Base-by-base conservation (phyloP, 345 rosid genomes). In the Syzygium jambos region DNA sequence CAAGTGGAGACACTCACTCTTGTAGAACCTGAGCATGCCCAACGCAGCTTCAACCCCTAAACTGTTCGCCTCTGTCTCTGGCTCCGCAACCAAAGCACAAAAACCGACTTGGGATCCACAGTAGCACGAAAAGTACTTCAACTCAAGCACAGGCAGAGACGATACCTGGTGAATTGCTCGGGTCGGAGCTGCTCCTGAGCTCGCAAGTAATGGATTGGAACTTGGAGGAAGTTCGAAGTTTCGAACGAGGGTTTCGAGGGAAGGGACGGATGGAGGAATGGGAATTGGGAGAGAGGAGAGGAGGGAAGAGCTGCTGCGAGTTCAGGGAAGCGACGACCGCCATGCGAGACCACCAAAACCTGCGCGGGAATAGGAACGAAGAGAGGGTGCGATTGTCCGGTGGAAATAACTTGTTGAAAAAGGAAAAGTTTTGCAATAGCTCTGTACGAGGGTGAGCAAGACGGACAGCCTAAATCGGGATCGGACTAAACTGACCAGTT, bases 41-140 rank as follows among this genome's bases (percentile, higher is more conserved):
- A 96, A 86, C 27, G 99, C 99, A 87, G 93, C 96, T 93, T 91
- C 93, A 86, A 97, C 98, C 88, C 98, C 98, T 34, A 92, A 84
- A 89, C 78, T 93, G 77, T 92, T 88, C 80, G 30, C 91, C 89
- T 93, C 94, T 23, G 87, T 91, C 30, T 87, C 96, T 93, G 91
- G 84, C 85, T 68, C 17, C 73, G 56, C 34, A 61, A 51, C 29
- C n/a, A 25, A 63, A 29, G 25, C 38, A 61, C 13, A 52, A 61
- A n/a, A n/a, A 5, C 15, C 21, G 25, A 57, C 78, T 7, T 54
- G 68, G 43, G 52, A 85, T n/a, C 38, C 57, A 25, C 21, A 25
- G 85, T 25, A 83, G 23, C 52, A 52, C 38, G 46, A 25, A 23
- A 51, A 13, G 1, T 27, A 63, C 22, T 46, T 43, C 52, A 34